Percentiles rank a stretch among this genome's conserved stretches.
Conservation (phyloP, 176 grass and related monocot genomes). For the Aegilops sharonensis region DNA sequence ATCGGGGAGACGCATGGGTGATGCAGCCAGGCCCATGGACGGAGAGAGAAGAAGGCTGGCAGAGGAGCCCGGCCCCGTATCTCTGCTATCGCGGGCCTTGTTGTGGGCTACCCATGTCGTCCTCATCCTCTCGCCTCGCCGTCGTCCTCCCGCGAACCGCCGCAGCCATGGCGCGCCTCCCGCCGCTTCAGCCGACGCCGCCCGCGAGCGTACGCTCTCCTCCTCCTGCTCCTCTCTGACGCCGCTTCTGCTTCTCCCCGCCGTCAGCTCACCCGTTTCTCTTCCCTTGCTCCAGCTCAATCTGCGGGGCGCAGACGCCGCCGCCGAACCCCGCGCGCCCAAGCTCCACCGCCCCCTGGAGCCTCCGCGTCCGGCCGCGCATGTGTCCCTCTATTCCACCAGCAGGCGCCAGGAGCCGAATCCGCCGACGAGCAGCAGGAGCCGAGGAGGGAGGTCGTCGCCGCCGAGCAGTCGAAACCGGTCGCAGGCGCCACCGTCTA, state of each 20-base stretch:
- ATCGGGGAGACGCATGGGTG: no score
- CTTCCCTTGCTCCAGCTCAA: slow-evolving; percentile 6
- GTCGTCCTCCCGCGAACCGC: neutral
- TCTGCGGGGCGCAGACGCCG: neutral
- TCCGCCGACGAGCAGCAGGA: neutral
- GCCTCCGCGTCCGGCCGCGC: neutral
- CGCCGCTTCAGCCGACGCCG: neutral
- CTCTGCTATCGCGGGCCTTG: no score
- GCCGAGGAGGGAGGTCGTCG: neutral
- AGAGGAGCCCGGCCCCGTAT: no score
- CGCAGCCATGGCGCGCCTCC: neutral
- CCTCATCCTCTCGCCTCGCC: neutral
- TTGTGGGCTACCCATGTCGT: no score
- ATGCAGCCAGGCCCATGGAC: no score
- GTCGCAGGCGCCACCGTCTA: neutral
- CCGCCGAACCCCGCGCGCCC: neutral
- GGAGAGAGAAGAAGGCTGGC: no score
- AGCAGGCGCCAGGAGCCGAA: neutral
- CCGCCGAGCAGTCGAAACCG: neutral
- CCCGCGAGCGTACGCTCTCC: neutral
- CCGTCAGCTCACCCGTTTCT: neutral
- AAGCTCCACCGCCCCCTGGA: neutral
- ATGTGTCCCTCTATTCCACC: neutral
- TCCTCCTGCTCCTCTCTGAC: neutral
- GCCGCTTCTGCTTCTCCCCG: neutral